These are phyloP conservation scores for Boletellus sp. DNA, from an alignment of 768 basidiomycete genomes.

Conservation along the genomic window DNA sequence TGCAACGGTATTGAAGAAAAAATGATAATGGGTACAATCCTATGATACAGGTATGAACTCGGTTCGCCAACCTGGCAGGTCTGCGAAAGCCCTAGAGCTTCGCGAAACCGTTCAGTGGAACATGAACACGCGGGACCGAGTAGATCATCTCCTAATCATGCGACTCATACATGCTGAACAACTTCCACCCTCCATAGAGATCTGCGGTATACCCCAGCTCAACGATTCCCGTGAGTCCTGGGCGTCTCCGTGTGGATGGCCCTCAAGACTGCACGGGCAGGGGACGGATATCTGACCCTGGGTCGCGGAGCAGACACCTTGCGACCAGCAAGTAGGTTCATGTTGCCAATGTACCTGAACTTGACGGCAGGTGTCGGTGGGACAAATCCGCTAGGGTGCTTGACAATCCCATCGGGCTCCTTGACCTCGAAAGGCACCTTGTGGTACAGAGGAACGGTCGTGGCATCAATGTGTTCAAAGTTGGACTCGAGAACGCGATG, in stretches of 20 bases:
- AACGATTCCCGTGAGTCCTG: slow-evolving; percentile 10
- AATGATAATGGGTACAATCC: not conserved
- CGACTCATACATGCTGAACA: slow-evolving; percentile 25
- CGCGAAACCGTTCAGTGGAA: not conserved
- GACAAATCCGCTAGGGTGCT: slow-evolving; percentile 42
- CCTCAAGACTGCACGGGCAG: slow-evolving; percentile 14
- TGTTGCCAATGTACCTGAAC: slow-evolving; percentile 25
- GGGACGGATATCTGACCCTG: slow-evolving; percentile 9
- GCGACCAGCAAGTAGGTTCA: slow-evolving; percentile 15
- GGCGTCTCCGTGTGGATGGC: slow-evolving; percentile 19
- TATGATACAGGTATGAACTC: not conserved
- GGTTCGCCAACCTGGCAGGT: not conserved
- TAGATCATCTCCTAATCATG: slow-evolving; percentile 3
- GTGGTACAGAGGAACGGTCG: slow-evolving; percentile 22
- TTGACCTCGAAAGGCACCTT: slow-evolving; percentile 44
- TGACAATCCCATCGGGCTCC: slow-evolving; percentile 35
- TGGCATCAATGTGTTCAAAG: slow-evolving; percentile 24
- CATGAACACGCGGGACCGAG: not conserved
- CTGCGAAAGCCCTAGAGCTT: not conserved
- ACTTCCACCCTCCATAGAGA: not conserved
- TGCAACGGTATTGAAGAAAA: not conserved
- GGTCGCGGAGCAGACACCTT: slow-evolving; percentile 13
- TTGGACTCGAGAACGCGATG: slow-evolving; percentile 31
- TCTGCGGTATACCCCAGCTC: slow-evolving; percentile 11
- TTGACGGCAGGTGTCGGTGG: slow-evolving; percentile 40